A percentile compares a stretch with the other conserved stretches of the same genome.
phyloP scores from a whole-genome alignment of 139 green algal species.

The Chlamydomonas asymmetrica region DNA sequence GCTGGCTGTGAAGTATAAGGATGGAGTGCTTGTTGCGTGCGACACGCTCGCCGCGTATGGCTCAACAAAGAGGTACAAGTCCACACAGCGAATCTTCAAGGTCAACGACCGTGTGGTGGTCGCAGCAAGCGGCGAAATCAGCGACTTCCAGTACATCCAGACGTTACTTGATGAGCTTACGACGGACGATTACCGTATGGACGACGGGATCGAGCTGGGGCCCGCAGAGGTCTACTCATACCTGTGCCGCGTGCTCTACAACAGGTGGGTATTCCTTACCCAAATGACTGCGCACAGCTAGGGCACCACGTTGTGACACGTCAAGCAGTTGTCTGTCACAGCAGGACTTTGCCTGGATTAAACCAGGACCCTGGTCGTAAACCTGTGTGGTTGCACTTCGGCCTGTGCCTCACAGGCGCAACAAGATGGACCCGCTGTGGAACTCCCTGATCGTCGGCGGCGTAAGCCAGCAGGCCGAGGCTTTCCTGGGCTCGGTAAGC shows the following conservation, averaged over 20 bases:
- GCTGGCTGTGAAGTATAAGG: constrained; percentile 93
- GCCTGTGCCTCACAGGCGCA: too few species aligned
- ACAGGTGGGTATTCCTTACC: too few species aligned
- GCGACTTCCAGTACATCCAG: constrained; percentile 92
- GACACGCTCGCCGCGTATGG: constrained; percentile 97
- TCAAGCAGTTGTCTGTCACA: too few species aligned
- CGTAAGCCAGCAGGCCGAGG: constrained; percentile 43
- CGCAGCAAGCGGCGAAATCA: constrained; percentile 90
- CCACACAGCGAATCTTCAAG: constrained; percentile 74
- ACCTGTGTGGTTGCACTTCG: constrained; percentile 14
- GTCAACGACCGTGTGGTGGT: constrained; percentile 80
- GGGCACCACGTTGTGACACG: not conserved
- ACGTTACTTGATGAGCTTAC: constrained; percentile 90
- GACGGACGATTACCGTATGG: constrained; percentile 85
- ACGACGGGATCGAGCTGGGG: constrained; percentile 69
- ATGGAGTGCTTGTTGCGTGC: constrained; percentile 89
- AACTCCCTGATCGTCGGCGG: constrained; percentile 94
- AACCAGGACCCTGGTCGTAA: not conserved
- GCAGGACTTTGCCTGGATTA: too few species aligned
- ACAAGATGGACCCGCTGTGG: constrained; percentile 95
- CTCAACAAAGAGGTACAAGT: constrained; percentile 98
- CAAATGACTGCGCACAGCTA: not conserved
- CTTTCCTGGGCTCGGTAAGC: constrained; percentile 86
- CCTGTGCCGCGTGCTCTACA: constrained; percentile 96
- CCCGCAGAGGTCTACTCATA: constrained; percentile 85